A percentile compares a stretch with the other conserved stretches of the same genome.
phyloP scores from a whole-genome alignment of 768 basidiomycete genomes.

The Psilocybe subaeruginosa region DNA sequence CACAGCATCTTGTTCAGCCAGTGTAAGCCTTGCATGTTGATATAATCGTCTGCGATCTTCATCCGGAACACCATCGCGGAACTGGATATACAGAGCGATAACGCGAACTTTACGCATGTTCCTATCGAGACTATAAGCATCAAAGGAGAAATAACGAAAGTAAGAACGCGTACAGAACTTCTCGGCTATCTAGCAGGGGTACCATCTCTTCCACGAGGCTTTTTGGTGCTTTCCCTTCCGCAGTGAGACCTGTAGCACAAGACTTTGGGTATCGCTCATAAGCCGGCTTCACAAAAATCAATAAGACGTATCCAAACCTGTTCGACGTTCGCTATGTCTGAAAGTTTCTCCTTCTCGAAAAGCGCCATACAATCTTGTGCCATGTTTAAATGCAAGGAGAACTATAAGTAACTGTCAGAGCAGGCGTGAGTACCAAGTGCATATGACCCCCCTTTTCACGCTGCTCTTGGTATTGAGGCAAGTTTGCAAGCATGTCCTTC shows the following conservation, averaged over 20 bases:
- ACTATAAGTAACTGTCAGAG: conserved; percentile 50
- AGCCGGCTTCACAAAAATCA: conserved; percentile 19
- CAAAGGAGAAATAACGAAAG: not conserved
- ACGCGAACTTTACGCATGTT: conserved; percentile 94
- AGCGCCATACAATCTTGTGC: conserved; percentile 96
- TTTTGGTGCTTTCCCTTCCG: conserved; percentile 95
- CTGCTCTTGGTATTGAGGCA: conserved; percentile 95
- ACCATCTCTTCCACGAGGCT: conserved; percentile 98
- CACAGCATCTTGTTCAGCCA: conserved; percentile 92
- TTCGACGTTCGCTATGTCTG: conserved; percentile 85
- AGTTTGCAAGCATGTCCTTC: conserved; percentile 97
- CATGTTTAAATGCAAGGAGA: conserved; percentile 96
- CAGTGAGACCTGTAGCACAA: conserved; percentile 90
- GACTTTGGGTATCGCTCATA: conserved; percentile 50
- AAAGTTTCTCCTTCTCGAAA: conserved; percentile 87
- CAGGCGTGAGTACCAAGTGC: not conserved
- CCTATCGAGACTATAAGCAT: conserved; percentile 38
- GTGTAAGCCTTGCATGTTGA: conserved; percentile 87
- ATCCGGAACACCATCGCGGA: conserved; percentile 97
- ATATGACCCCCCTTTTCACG: conserved; percentile 75
- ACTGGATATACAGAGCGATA: conserved; percentile 92
- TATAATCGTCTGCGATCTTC: conserved; percentile 94
- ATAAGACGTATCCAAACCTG: conserved; percentile 52
- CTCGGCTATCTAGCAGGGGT: conserved; percentile 85
- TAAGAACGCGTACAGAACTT: conserved; percentile 69